Evolutionary conservation across 2,329 filamentous ascomycete species (phyloP).

Genomic region (Corinectria fuckeliana): DNA sequence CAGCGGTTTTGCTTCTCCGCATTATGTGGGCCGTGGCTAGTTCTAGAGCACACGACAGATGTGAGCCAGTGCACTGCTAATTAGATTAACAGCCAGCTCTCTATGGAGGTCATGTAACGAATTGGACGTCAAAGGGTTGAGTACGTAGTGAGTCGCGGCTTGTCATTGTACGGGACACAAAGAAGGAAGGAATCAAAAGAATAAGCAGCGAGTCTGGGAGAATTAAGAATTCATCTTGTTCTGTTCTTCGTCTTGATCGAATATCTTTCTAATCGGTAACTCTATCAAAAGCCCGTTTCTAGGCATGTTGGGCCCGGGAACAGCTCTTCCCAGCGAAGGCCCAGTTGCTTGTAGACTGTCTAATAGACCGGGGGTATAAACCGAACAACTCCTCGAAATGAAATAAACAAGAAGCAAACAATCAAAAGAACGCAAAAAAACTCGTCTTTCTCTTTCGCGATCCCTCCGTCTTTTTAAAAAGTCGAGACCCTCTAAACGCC

Average conservation of each 20-base stretch:
- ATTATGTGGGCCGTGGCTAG: constrained; percentile 17
- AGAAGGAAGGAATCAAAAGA: too few species aligned
- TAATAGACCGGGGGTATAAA: constrained; percentile 43
- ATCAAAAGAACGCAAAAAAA: constrained; percentile 8
- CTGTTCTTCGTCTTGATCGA: constrained; percentile 29
- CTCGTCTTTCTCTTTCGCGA: constrained; percentile 3
- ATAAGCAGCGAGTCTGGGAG: too few species aligned
- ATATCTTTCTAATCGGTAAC: constrained; percentile 22
- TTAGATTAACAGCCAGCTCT: not conserved
- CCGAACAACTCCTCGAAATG: constrained; percentile 36
- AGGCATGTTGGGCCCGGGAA: constrained; percentile 31
- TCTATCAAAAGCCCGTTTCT: constrained; percentile 41
- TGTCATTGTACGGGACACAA: not conserved
- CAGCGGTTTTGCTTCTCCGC: constrained; percentile 14
- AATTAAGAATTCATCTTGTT: not conserved
- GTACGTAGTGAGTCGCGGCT: too few species aligned
- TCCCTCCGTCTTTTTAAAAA: constrained; percentile 22
- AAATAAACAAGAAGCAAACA: constrained; percentile 17
- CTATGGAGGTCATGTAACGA: constrained; percentile 4
- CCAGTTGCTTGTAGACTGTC: constrained; percentile 36
- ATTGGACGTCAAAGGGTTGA: constrained; percentile 1
- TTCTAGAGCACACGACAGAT: constrained; percentile 20
- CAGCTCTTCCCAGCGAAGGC: constrained; percentile 21
- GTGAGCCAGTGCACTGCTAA: constrained; percentile 7
- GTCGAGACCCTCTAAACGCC: constrained; percentile 36